Evolutionary conservation across 768 basidiomycete species (phyloP), one percentile per base, ranked within the genome.

Genomic region (Obba rivulosa): DNA sequence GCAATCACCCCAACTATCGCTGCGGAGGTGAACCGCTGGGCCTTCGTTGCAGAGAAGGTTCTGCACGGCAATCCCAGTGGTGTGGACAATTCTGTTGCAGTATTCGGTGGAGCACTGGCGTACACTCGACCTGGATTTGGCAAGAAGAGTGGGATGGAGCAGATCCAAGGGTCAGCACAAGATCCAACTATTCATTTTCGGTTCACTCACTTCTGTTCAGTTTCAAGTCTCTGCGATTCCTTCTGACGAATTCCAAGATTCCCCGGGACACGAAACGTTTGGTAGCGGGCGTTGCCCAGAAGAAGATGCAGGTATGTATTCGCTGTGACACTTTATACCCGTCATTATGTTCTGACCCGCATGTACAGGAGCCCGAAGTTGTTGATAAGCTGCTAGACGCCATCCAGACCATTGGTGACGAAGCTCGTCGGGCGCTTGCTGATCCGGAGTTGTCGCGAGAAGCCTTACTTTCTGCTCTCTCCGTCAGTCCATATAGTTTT

Each of bases 1-100:
- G 81, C 84, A 47, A 73, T 92, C 55, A 71, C 85, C 17, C 72
- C 70, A 34, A 62, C 66, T 10, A 68, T 82, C 24, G 88, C 91
- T 4, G 85, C 93, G 54, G 74, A 84, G 54, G 83, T 94, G 56
- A 97, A 99, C 66, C 74, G 76, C 41, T 97, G 92, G 83, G 92
- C 96, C 17, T 98, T 96, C 68, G 72, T 97, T 44, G 78, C 86
- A 10, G 96, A 99, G 71, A 98, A 98, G 67, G 86, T 99, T 36
- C 70, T 97, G 43, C 96, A 99, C 63, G 96, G 96, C 0, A 98
- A 88, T 60, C 96, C 96, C 2, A 95, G 92, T 58, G 96, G 96
- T 8, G 88, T 99, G 20, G 96, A 99, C 65, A 98, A 99, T 65
- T 88, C 93, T 17, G 91, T 97, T 31, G 78, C 89, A 14, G 87